Evolutionary conservation across 2,329 filamentous ascomycete genomes (phyloP), one percentile per base, ranked within the genome.

Genomic region (Pezicula neosporulosa): DNA sequence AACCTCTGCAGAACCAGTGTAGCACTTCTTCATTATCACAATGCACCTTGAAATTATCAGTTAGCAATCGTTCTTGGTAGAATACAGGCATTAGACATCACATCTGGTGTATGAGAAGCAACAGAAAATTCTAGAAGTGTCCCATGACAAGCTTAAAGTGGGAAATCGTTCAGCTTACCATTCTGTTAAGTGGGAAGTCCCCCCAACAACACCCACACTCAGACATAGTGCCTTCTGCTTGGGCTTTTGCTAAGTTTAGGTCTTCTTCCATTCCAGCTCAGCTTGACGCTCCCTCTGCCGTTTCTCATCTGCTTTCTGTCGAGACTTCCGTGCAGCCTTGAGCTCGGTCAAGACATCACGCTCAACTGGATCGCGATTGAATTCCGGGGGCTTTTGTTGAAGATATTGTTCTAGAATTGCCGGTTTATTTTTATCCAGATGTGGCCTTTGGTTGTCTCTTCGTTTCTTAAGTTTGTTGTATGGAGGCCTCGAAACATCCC

Each of bases 121-220:
- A 10, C 10, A 13, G 12, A 7, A 33, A 33, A 33, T 13, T 33
- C 12, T 10, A 13, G 12, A 13, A 33, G 30, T 33, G 30, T 10
- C 10, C 30, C 30, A 33, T 3, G 30, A 33, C 9, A 13, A 33
- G 9, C 30, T 13, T 33, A 10, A 33, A 13, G 30, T 33, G 4
- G 3, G 4, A 33, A 33, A 33, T 13, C 9, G 30, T 33, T 10
- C 30, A 33, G 5, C 24, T 24, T 33, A 33, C 77, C 72, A 89
- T 82, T 44, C 83, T 78, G 58, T 89, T 88, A 43, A 83, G 67
- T 2, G 87, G 77, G 46, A 76, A 75, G 4, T 90, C 83, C 6
- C 75, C 74, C 61, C 80, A 94, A 67, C 90, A 96, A 62, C 88
- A 90, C 41, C 77, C 78, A 59, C 87, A 95, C 58, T 93, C 88